phyloP scores from a whole-genome alignment of 345 rosid genomes.

The Excoecaria agallocha region DNA sequence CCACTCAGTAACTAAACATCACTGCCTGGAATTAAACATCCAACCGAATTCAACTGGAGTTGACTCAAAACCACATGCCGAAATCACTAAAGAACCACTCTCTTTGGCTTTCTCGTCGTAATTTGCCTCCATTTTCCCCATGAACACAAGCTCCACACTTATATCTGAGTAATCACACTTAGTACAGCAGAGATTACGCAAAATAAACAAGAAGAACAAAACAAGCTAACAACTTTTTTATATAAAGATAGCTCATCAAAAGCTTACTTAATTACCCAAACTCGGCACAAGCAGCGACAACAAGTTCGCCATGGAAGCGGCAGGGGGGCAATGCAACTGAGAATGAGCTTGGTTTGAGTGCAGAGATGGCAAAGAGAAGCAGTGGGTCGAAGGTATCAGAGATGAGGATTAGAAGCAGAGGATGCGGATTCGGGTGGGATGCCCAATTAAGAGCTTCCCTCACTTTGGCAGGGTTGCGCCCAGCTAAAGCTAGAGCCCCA shows the following conservation, averaged over 20 bases:
- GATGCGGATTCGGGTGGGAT: conserved; percentile 51
- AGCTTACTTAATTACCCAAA: conserved; percentile 75
- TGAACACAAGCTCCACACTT: conserved; percentile 86
- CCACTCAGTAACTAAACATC: too few species aligned
- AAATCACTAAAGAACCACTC: conserved; percentile 67
- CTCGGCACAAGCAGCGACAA: conserved; percentile 72
- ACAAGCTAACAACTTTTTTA: too few species aligned
- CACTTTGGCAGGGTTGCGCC: too few species aligned
- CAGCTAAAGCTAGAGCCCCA: too few species aligned
- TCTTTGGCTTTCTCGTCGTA: conserved; percentile 66
- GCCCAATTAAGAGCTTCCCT: too few species aligned
- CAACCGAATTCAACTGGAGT: conserved; percentile 78
- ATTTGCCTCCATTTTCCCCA: conserved; percentile 70
- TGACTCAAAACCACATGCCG: conserved; percentile 91
- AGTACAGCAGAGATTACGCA: too few species aligned
- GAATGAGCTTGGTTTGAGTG: conserved; percentile 61
- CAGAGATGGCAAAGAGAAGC: conserved; percentile 67
- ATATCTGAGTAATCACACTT: conserved; percentile 89
- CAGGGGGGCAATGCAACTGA: conserved; percentile 87
- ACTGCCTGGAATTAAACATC: conserved; percentile 73
- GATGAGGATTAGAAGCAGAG: conserved; percentile 52
- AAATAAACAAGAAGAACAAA: not conserved
- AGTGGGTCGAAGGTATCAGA: conserved; percentile 68
- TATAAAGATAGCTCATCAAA: too few species aligned
- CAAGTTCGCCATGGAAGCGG: conserved; percentile 66